Percentiles rank a stretch among this genome's conserved stretches.
phyloP scores from a whole-genome alignment of 495 filamentous ascomycete species.

The Hypoxylon intermedium region DNA sequence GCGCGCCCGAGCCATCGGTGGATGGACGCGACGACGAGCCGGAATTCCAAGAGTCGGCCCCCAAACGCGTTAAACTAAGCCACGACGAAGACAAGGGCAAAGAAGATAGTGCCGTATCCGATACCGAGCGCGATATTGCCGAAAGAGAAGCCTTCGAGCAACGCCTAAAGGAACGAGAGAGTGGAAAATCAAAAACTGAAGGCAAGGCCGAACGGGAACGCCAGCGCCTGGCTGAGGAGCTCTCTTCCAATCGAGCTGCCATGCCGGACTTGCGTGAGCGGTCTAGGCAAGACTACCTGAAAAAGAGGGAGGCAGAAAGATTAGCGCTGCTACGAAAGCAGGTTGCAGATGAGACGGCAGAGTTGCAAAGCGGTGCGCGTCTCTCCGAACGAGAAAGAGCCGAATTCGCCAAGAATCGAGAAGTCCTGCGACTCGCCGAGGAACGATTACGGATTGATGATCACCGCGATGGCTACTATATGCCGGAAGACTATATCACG shows the following conservation, averaged over 20 bases:
- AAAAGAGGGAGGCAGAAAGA: slow-evolving; percentile 87
- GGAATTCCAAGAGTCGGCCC: slow-evolving; percentile 64
- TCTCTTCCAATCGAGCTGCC: slow-evolving; percentile 47
- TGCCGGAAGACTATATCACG: slow-evolving; percentile 93
- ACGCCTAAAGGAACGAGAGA: slow-evolving; percentile 67
- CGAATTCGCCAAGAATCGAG: slow-evolving; percentile 88
- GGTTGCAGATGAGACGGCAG: slow-evolving; percentile 87
- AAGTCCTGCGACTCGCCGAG: slow-evolving; percentile 86
- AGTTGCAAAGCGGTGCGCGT: slow-evolving; percentile 76
- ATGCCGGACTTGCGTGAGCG: slow-evolving; percentile 80
- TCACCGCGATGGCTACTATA: slow-evolving; percentile 88
- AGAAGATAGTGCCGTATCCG: slow-evolving; percentile 60
- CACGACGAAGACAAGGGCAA: slow-evolving; percentile 61
- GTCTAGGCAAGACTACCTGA: slow-evolving; percentile 90
- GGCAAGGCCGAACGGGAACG: slow-evolving; percentile 62
- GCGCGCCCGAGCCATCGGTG: slow-evolving; percentile 55
- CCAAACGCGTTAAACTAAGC: slow-evolving; percentile 56
- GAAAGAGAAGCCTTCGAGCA: slow-evolving; percentile 80
- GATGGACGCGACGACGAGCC: slow-evolving; percentile 48
- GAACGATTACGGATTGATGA: slow-evolving; percentile 89
- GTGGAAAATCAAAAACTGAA: slow-evolving; percentile 71
- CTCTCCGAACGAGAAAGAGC: slow-evolving; percentile 82
- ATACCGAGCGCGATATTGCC: slow-evolving; percentile 67
- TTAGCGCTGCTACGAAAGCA: slow-evolving; percentile 86
- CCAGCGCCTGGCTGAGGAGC: slow-evolving; percentile 46